Evolutionary conservation across 495 filamentous ascomycete genomes (phyloP), one percentile per base, ranked within the genome.

Genomic region (Penicillium riverlandense): DNA sequence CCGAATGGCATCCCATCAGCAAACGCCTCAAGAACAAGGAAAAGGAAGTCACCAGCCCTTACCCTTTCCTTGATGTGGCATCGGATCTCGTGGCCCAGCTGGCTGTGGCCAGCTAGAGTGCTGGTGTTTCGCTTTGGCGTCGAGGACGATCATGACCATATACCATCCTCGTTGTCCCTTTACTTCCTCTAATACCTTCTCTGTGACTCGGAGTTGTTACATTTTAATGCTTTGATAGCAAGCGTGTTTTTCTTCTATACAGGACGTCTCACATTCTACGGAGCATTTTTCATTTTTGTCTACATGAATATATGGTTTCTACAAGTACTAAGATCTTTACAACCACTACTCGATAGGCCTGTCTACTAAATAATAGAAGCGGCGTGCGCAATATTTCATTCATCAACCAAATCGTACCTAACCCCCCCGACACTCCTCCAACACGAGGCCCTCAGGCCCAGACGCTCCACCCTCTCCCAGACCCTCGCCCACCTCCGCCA

Each of bases 41-140:
- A 49, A 77, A 76, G 54, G 74, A 77, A 48, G 69, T 77, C 13
- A 75, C 71, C 11, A 76, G 71, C 44, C 73, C 74, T 8, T 76
- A 78, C 57, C 74, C 74, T 4, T 78, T 75, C 64, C 61, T 78
- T 8, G 74, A 78, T 49, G 67, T 78, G 39, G 71, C 74, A 37
- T 77, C 72, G 35, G 70, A 72, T 51, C 60, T 78, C 16, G 71
- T 78, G 45, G 72, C 73, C 37, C 74, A 78, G 49, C 54, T 78
- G 43, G 74, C 74, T 38, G 67, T 71, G 41, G 68, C 68, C 41
- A 67, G 63, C 48, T 69, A 59, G 41, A 41, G 28, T 9, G 15
- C 35, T 32, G 30, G 22, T 37, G 9, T 34, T 28, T 28, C 11
- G 38, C 37, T n/a, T 34, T 11, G 22, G n/a, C 29, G 40, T 38